Conservation (phyloP, 768 basidiomycete species). For the Tylopilus rubrobrunneus region DNA sequence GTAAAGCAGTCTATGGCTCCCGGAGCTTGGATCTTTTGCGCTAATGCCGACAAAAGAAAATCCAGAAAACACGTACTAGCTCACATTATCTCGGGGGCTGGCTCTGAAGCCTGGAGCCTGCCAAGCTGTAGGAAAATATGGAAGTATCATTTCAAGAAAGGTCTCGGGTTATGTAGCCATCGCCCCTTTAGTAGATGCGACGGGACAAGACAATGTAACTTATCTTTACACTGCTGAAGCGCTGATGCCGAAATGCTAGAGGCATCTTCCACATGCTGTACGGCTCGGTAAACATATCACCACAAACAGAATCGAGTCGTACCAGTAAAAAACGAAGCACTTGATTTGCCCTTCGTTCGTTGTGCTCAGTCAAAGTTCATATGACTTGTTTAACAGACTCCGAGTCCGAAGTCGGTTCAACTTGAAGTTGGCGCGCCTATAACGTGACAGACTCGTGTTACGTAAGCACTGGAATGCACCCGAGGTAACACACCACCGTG, state of each 20-base stretch:
- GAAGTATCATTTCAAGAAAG: not conserved
- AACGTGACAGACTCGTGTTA: slow-evolving; percentile 7
- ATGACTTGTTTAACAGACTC: no score
- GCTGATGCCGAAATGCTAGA: not conserved
- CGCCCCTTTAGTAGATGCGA: not conserved
- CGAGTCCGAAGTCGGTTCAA: no score
- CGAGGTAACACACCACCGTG: no score
- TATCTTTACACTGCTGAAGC: not conserved
- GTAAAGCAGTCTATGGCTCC: not conserved
- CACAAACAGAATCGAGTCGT: not conserved
- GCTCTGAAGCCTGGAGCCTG: slow-evolving; percentile 14
- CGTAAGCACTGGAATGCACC: slow-evolving; percentile 6
- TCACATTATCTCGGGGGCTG: slow-evolving; percentile 2
- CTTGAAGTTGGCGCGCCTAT: no score
- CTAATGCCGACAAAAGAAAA: not conserved
- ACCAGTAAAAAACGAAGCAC: not conserved
- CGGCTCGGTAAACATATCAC: not conserved
- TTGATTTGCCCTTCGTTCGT: not conserved
- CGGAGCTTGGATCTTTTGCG: not conserved
- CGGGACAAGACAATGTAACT: not conserved
- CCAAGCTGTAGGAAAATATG: slow-evolving; percentile 22
- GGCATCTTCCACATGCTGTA: slow-evolving; percentile 1
- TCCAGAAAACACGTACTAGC: not conserved
- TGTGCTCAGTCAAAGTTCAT: no score
- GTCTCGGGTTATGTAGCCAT: not conserved